These are phyloP conservation scores for Cupressus sempervirens DNA, from an alignment of 75 land plant genomes.

Conservation along the genomic window DNA sequence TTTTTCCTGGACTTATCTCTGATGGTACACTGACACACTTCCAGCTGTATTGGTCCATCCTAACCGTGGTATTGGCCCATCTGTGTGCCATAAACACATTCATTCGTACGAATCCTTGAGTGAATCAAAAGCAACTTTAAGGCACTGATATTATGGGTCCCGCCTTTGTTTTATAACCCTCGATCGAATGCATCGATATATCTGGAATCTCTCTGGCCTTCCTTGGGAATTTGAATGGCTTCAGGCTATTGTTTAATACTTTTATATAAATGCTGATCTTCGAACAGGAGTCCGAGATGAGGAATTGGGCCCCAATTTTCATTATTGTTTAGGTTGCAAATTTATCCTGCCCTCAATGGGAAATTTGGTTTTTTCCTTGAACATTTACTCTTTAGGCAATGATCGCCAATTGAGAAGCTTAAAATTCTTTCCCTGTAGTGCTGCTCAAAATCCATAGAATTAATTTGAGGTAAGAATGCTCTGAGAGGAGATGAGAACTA, in stretches of 20 bases:
- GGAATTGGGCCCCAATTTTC: neutral
- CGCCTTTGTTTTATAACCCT: neutral
- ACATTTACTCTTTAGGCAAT: neutral
- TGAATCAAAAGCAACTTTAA: no score
- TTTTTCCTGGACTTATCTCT: neutral
- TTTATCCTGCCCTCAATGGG: neutral
- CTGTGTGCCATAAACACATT: neutral
- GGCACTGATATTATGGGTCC: neutral
- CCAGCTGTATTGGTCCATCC: neutral
- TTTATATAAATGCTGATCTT: neutral
- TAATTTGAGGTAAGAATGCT: neutral
- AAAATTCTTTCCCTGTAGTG: neutral
- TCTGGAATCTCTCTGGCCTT: neutral
- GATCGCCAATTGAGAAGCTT: neutral
- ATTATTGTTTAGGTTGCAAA: neutral
- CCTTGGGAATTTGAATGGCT: neutral
- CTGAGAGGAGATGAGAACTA: neutral
- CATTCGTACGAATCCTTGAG: no score
- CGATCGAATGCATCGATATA: neutral
- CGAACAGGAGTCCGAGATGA: neutral
- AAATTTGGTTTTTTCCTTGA: neutral
- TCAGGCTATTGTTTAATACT: neutral
- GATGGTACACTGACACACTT: neutral
- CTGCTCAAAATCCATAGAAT: neutral
- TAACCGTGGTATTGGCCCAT: neutral